Conservation (phyloP, 1,284 basidiomycete genomes). For the Leccinum fallax region DNA sequence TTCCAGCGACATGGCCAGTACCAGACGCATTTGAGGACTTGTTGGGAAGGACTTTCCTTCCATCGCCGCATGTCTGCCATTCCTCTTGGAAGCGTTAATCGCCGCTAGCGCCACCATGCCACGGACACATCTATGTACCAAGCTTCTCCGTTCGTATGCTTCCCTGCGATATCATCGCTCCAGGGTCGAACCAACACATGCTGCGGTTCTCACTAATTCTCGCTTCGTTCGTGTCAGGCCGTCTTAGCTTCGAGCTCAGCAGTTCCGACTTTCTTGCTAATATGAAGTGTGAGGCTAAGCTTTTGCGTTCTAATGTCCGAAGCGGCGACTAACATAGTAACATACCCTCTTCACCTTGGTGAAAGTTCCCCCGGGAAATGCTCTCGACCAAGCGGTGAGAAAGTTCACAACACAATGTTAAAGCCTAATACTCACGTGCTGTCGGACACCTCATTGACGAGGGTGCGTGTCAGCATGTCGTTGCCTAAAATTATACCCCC, state of each 20-base stretch:
- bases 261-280: conserved; percentile 3
- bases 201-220: conserved; percentile 14
- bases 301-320: conserved; percentile 3
- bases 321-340: conserved; percentile 1
- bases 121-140: conserved; percentile 24
- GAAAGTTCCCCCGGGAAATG: conserved; percentile 6
- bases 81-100: conserved; percentile 37
- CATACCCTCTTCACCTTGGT: background rate
- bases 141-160: conserved; percentile 29
- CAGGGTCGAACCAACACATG: conserved; percentile 15
- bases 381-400: conserved; percentile 24
- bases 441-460: background rate
- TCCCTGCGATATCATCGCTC: conserved; percentile 35
- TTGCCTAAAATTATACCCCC: conserved; percentile 1
- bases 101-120: conserved; percentile 33
- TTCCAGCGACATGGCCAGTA: conserved; percentile 10
- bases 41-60: conserved; percentile 26
- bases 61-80: conserved; percentile 30
- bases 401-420: conserved; percentile 18
- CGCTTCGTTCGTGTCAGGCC: conserved; percentile 23
- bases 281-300: background rate
- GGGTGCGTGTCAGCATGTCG: conserved; percentile 6
- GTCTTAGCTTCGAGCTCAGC: conserved; percentile 6
- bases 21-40: conserved; percentile 5
- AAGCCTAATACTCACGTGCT: conserved; percentile 19